Evolutionary conservation across 2,329 filamentous ascomycete genomes (phyloP).

Genomic region (Grosmannia huntii): DNA sequence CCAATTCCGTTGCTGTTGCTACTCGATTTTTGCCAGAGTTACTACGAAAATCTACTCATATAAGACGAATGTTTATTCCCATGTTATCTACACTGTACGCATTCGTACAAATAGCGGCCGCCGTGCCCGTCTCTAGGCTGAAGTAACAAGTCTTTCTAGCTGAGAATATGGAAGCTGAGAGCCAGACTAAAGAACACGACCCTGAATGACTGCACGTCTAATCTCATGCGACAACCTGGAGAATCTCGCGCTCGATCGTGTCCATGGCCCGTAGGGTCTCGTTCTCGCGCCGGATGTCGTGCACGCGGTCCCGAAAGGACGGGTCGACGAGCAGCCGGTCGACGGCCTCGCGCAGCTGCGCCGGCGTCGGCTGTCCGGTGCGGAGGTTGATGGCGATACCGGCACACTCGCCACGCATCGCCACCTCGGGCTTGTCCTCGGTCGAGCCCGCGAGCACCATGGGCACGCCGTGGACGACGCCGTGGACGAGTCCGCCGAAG

Average conservation of each 20-base stretch:
- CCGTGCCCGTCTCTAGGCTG: too few relatives aligned
- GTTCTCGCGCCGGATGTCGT: conserved; percentile 13
- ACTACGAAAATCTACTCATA: too few relatives aligned
- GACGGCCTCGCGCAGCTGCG: conserved; percentile 14
- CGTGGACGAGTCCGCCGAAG: conserved; percentile 33
- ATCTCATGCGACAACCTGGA: neutral
- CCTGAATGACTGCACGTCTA: too few relatives aligned
- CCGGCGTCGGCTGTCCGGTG: conserved; percentile 13
- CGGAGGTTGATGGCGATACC: conserved; percentile 31
- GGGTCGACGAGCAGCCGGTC: conserved; percentile 18
- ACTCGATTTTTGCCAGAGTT: too few relatives aligned
- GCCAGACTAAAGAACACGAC: too few relatives aligned
- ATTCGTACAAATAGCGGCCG: too few relatives aligned
- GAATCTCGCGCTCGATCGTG: conserved; percentile 3
- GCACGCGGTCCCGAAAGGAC: conserved; percentile 19
- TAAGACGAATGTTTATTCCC: too few relatives aligned
- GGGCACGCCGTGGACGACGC: conserved; percentile 30
- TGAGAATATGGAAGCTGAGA: too few relatives aligned
- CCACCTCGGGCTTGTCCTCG: conserved; percentile 29
- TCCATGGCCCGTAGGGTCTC: conserved; percentile 9
- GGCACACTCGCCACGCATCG: conserved; percentile 26
- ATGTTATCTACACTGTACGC: too few relatives aligned
- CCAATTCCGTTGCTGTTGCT: too few relatives aligned
- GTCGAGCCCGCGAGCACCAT: conserved; percentile 30
- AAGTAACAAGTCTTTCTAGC: too few relatives aligned